Evolutionary conservation across 2,329 filamentous ascomycete genomes (phyloP).

Genomic region (Chrysoporthe cubensis): DNA sequence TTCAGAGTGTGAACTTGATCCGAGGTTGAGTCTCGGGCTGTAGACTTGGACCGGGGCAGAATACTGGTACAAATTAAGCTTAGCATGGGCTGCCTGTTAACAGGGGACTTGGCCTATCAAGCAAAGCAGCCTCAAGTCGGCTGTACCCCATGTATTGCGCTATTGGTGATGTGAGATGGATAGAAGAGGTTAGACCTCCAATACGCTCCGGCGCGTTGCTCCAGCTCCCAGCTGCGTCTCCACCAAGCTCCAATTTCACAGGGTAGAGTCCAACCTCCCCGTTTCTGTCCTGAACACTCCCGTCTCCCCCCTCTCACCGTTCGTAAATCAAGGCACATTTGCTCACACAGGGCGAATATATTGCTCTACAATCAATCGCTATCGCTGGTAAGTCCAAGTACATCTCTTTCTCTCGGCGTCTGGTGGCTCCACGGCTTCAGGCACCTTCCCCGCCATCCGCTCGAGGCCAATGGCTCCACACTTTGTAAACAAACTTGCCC

Average conservation of each 20-base stretch:
- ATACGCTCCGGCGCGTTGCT: conserved; percentile 14
- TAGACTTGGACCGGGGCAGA: conserved; percentile 2
- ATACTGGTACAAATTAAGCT: neutral
- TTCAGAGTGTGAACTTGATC: neutral
- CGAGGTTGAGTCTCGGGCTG: conserved; percentile 11
- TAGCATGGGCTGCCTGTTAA: neutral
- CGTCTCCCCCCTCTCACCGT: conserved; percentile 16
- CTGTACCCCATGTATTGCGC: neutral
- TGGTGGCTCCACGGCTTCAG: neutral
- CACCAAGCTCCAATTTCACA: conserved; percentile 20
- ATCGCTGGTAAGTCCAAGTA: conserved; percentile 21
- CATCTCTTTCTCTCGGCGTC: neutral
- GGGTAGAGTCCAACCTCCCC: conserved; percentile 29
- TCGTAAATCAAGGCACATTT: neutral
- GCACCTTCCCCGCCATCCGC: conserved; percentile 8
- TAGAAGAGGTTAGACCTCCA: conserved; percentile 18
- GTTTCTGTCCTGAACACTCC: conserved; percentile 19
- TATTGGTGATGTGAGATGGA: neutral
- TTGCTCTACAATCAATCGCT: conserved; percentile 8
- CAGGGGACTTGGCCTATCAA: neutral
- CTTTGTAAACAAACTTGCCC: conserved; percentile 25
- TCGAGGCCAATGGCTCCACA: conserved; percentile 20
- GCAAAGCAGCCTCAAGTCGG: neutral
- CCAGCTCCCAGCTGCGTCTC: conserved; percentile 18
- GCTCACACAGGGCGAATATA: neutral